Conservation (phyloP, 1,284 basidiomycete species). For the Ustilago shanxiensis region DNA sequence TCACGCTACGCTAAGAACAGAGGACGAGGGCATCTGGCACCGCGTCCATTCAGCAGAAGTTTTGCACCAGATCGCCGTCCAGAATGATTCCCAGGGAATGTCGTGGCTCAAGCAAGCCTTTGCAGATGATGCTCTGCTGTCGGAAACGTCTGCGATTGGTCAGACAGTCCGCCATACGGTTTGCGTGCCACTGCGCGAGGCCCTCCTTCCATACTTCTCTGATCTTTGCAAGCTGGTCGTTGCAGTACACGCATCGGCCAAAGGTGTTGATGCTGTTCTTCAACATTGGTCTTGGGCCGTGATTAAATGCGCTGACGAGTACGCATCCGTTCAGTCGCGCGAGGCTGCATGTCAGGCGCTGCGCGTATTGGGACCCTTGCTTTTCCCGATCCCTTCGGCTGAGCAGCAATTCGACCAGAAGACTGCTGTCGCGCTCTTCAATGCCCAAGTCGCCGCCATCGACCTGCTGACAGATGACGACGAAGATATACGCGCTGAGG, state of each 20-base stretch:
- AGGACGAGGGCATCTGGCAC: conserved; percentile 45
- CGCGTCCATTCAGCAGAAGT: conserved; percentile 41
- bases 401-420: background rate
- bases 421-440: conserved; percentile 27
- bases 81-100: conserved; percentile 6
- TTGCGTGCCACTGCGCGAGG: conserved; percentile 51
- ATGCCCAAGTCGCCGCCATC: conserved; percentile 41
- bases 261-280: conserved; percentile 8
- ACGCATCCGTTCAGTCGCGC: conserved; percentile 50
- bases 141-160: conserved; percentile 21
- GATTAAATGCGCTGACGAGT: conserved; percentile 41
- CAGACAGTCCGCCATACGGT: conserved; percentile 27
- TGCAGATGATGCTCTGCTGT: conserved; percentile 1
- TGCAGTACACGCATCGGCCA: background rate
- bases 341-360: conserved; percentile 42
- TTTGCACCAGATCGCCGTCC: conserved; percentile 26
- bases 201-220: conserved; percentile 53
- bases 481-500: conserved; percentile 51
- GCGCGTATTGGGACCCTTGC: conserved; percentile 27
- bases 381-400: conserved; percentile 25
- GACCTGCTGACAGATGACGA: conserved; percentile 54
- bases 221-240: conserved; percentile 36
- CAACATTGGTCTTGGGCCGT: conserved; percentile 34
- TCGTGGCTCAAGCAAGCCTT: conserved; percentile 23
- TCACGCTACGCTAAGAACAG: conserved; percentile 20